Percentiles rank a stretch among this genome's conserved stretches.
phyloP scores from a whole-genome alignment of 1,284 basidiomycete genomes.

The Ceratobasidium sp. region DNA sequence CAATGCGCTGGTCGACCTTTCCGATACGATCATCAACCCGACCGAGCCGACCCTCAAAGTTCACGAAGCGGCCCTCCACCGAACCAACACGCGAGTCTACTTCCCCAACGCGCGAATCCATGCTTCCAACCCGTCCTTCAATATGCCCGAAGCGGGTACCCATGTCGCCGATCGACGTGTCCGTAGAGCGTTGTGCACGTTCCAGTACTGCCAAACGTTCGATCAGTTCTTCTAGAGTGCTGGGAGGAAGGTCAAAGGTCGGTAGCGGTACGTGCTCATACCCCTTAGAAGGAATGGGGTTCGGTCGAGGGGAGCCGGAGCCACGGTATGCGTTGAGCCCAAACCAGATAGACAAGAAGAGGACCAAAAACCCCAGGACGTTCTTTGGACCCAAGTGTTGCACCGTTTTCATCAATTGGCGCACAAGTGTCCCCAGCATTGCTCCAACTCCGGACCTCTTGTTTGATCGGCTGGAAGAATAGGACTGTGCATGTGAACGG shows the following conservation, averaged over 20 bases:
- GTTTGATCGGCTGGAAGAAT: constrained; percentile 24
- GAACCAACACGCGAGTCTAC: constrained; percentile 7
- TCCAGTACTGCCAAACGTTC: constrained; percentile 61
- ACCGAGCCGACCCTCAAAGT: not conserved
- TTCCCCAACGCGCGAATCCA: not conserved
- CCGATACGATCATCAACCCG: constrained; percentile 5
- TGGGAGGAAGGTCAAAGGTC: constrained; percentile 61
- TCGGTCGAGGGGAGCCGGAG: constrained; percentile 1
- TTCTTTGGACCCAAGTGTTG: constrained; percentile 21
- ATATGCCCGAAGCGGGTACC: constrained; percentile 49
- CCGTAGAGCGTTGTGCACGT: constrained; percentile 41
- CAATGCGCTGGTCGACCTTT: constrained; percentile 23
- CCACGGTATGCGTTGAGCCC: constrained; percentile 38
- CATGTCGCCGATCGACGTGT: constrained; percentile 52
- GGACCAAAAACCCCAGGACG: constrained; percentile 42
- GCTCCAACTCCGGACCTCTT: constrained; percentile 31
- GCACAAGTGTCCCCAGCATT: constrained; percentile 39
- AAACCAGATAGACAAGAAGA: constrained; percentile 47
- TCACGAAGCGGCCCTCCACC: constrained; percentile 1
- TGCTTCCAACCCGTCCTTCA: not conserved
- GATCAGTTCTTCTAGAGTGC: constrained; percentile 73
- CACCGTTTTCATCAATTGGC: constrained; percentile 7
- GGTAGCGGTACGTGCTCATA: constrained; percentile 21
- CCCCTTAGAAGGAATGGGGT: constrained; percentile 8
- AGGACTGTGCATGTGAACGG: constrained; percentile 15